Conservation (phyloP, 2,329 filamentous ascomycete species). For the Claviceps africana region DNA sequence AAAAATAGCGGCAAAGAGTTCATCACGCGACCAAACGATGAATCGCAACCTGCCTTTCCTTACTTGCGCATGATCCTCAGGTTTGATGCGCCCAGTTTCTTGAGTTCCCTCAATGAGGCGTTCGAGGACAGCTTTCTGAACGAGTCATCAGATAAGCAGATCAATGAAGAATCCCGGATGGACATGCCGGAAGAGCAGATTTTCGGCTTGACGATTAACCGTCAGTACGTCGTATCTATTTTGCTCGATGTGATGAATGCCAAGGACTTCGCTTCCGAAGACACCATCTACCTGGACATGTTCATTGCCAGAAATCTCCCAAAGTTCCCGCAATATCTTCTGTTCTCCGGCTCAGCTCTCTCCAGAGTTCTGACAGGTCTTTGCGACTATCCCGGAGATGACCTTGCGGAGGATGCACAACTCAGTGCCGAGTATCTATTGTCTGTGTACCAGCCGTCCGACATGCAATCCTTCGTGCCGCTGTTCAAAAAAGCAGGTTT, state of each 20-base stretch:
- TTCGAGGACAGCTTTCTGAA: slow-evolving; percentile 94
- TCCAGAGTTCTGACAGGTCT: slow-evolving; percentile 69
- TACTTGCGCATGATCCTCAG: slow-evolving; percentile 73
- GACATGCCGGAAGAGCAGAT: slow-evolving; percentile 51
- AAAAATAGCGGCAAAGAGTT: slow-evolving; percentile 47
- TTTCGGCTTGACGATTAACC: slow-evolving; percentile 60
- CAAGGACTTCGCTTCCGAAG: slow-evolving; percentile 58
- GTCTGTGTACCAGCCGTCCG: slow-evolving; percentile 82
- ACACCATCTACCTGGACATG: slow-evolving; percentile 95
- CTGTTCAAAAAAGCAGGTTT: slow-evolving; percentile 70
- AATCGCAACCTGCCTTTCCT: slow-evolving; percentile 62
- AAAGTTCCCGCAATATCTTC: slow-evolving; percentile 91
- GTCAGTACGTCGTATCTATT: slow-evolving; percentile 86
- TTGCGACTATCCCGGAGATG: slow-evolving; percentile 67
- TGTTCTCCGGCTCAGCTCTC: slow-evolving; percentile 75
- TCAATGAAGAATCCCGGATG: slow-evolving; percentile 34
- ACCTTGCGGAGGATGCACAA: slow-evolving; percentile 84
- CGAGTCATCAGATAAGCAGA: slow-evolving; percentile 50
- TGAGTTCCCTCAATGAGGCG: slow-evolving; percentile 91
- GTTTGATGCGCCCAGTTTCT: slow-evolving; percentile 81
- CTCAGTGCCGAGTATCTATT: slow-evolving; percentile 93
- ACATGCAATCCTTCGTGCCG: slow-evolving; percentile 61
- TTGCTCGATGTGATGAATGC: slow-evolving; percentile 80
- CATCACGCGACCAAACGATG: slow-evolving; percentile 40
- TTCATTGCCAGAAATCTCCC: slow-evolving; percentile 91